Conservation (phyloP, 805 yeast genomes). For the Myxozyma geophila region DNA sequence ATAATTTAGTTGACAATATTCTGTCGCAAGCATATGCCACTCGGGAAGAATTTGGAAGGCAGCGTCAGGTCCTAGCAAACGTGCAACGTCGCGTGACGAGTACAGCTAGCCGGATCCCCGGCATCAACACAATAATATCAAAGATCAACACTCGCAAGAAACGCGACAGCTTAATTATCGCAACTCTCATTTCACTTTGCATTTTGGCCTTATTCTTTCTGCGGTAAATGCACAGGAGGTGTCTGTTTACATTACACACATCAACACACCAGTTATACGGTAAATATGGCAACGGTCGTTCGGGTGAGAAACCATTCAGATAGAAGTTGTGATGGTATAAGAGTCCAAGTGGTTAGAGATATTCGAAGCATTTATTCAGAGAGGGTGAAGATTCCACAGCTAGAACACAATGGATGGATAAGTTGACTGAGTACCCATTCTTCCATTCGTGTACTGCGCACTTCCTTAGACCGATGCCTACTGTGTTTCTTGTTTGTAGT, state of each 20-base stretch:
- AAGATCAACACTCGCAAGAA: slow-evolving; percentile 87
- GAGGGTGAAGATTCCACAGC: no score
- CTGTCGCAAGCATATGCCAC: slow-evolving; percentile 87
- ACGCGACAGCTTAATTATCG: slow-evolving; percentile 85
- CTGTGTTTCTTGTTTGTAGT: no score
- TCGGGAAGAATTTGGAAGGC: slow-evolving; percentile 79
- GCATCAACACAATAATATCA: slow-evolving; percentile 71
- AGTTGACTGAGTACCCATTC: no score
- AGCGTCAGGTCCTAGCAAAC: slow-evolving; percentile 63
- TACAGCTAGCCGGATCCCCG: slow-evolving; percentile 75
- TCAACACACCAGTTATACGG: background rate
- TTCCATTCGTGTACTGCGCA: no score
- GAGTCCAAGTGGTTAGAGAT: no score
- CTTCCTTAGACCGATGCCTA: no score
- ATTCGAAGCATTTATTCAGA: no score
- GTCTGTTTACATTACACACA: no score
- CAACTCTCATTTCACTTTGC: slow-evolving; percentile 72
- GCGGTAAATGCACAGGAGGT: slow-evolving; percentile 9
- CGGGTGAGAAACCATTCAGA: no score
- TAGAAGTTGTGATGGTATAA: no score
- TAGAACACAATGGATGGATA: no score
- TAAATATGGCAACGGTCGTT: background rate
- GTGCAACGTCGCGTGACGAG: slow-evolving; percentile 68
- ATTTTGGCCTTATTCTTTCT: slow-evolving; percentile 50
- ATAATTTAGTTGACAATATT: slow-evolving; percentile 75